These are phyloP conservation scores for Grigorovia jiainica DNA, from an alignment of 805 yeast genomes.

Conservation along the genomic window DNA sequence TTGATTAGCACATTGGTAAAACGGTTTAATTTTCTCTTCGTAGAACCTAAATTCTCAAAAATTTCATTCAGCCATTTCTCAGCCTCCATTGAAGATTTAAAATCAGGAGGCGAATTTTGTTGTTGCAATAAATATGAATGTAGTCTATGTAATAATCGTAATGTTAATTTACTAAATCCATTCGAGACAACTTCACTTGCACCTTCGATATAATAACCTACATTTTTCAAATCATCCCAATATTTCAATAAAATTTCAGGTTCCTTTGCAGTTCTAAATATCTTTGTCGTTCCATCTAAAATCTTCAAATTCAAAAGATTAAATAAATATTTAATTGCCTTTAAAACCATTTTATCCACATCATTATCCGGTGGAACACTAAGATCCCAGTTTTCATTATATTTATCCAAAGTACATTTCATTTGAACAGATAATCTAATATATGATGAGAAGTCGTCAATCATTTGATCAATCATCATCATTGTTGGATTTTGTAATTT, in stretches of 20 bases:
- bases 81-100: constrained; percentile 33
- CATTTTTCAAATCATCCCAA: constrained; percentile 67
- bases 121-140: constrained; percentile 65
- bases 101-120: constrained; percentile 48
- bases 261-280: constrained; percentile 80
- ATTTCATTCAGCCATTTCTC: constrained; percentile 60
- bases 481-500: constrained; percentile 77
- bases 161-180: constrained; percentile 56
- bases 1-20: constrained; percentile 59
- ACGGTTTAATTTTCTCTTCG: constrained; percentile 75
- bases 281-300: constrained; percentile 61
- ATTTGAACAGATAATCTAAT: constrained; percentile 67
- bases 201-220: constrained; percentile 72
- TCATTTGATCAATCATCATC: constrained; percentile 93
- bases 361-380: constrained; percentile 52
- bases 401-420: constrained; percentile 55
- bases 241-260: constrained; percentile 81
- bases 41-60: constrained; percentile 60
- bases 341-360: constrained; percentile 58
- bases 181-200: constrained; percentile 77
- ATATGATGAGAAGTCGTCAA: constrained; percentile 74
- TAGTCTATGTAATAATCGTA: constrained; percentile 59
- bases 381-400: constrained; percentile 59
- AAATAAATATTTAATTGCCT: constrained; percentile 65
- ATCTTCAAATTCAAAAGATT: constrained; percentile 69